Evolutionary conservation across 208 protist species (phyloP), one percentile per base, ranked within the genome.

Genomic region (Strigomonas galati): DNA sequence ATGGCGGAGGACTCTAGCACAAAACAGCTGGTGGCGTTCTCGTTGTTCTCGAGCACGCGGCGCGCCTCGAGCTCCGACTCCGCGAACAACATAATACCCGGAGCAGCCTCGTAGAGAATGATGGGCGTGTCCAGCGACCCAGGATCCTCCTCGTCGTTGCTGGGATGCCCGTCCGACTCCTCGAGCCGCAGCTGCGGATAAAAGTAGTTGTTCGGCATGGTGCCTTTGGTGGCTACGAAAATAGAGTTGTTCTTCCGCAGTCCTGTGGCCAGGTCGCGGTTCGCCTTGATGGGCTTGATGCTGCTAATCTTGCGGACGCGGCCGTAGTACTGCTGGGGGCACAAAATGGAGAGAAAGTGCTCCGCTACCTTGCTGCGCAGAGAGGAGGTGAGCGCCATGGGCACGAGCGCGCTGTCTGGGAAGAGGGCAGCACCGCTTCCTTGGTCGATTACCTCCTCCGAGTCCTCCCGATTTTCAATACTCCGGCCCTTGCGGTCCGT

Each of bases 21-120:
- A 66, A 91, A 95, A 78, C 89, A 95, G 77, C 89, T 95, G 28
- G 71, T 85, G 10, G 69, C 60, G 9, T 31, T 59, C 1, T 27
- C 23, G 51, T 77, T 78, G 24, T 43, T 74, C 17, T 82, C 79
- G 27, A 92, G 70, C 55, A 91, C 58, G 40, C 79, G 81, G 24
- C 71, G 68, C 0, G 76, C 85, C 19, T 91, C 86, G 15, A 86
- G 74, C 62, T 91, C 86, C 0, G 79, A 90, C n/a, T 83, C 79
- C 10, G 86, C 84, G 60, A 95, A 95, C 10, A 92, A 44, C 89
- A 95, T 95, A 60, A 87, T 91, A 21, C 84, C 85, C n/a, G 86
- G 86, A 3, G 83, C 79, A 12, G 89, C 89, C 56, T 92, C 84
- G 67, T 89, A 92, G 15, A 95, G 77, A 66, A 91, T 85, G 21